Base-by-base conservation (phyloP, 2,329 filamentous ascomycete genomes). In the Pestalotiopsis sp. region DNA sequence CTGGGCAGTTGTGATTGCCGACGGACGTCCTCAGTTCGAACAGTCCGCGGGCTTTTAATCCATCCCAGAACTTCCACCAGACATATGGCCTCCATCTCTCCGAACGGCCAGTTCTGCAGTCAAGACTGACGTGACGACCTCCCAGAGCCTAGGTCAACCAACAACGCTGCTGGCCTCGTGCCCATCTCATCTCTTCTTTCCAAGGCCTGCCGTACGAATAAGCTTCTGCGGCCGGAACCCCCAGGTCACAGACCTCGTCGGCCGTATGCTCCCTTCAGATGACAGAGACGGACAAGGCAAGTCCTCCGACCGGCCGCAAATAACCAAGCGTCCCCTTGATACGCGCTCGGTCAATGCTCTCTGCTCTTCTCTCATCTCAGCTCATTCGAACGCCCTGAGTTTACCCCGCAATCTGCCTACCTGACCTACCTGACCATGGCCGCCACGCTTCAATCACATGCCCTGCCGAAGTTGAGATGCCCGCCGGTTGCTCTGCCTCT, bases 61-160 rank as follows among this genome's bases (percentile, higher is more conserved):
- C 7, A 48, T 26, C 48, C 60, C 22, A 63, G 39, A 63, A 63
- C 35, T 63, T 63, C 60, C 60, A 63, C 60, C 60, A 63, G 60
- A 44, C 60, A 63, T 6, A 63, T 48, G 9, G 60, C 58, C 20
- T 35, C 4, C 30, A n/a, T 14, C 26, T 39, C n/a, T 7, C 40
- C 40, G n/a, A n/a, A 48, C 40, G n/a, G 44, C 44, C 44, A 52
- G 44, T 52, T 52, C 44, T 52, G 17, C 44, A 52, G 40, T 44
- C 11, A 35, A 35, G 17, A 52, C 14, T 52, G 17, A 52, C 17
- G 9, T 52, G 17, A 52, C 17, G 9, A 52, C 44, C 44, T 52
- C 7, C 17, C 44, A n/a, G 30, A 35, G 14, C 40, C 40, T 44
- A 44, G 11, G 13, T 44, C 7, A 2, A 10, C 13, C 56, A 58